Percentiles rank a stretch among this genome's conserved stretches.
Evolutionary conservation across 176 grass and related monocot species (phyloP).

Genomic region (Olyra latifolia): DNA sequence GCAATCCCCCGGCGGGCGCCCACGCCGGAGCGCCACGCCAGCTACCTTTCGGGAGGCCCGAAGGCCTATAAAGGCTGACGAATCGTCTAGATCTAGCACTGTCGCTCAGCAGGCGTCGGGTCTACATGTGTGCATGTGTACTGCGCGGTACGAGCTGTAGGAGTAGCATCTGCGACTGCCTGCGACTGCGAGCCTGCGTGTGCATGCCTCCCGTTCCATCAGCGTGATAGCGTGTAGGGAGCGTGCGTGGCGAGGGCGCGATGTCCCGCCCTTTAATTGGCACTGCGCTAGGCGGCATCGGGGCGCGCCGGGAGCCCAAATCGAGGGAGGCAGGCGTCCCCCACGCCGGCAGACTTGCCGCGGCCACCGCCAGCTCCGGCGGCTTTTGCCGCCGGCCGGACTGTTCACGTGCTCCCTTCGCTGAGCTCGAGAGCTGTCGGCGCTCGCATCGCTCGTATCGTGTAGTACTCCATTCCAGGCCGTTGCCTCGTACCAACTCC

Average conservation of each 20-base stretch:
- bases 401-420: neutral
- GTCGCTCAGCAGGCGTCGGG: too few relatives aligned
- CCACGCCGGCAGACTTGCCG: neutral
- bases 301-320: slow-evolving; percentile 22
- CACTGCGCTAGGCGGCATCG: neutral
- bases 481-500: neutral
- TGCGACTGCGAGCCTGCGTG: too few relatives aligned
- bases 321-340: slow-evolving; percentile 28
- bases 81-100: too few relatives aligned
- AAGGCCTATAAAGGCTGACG: neutral
- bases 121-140: too few relatives aligned
- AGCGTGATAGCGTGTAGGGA: too few relatives aligned
- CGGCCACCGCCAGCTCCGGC: neutral
- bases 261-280: slow-evolving; percentile 36
- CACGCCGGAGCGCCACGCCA: neutral
- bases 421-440: neutral
- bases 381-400: neutral
- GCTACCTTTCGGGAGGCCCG: neutral
- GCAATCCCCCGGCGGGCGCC: neutral
- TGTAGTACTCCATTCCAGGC: neutral
- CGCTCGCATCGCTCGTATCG: neutral
- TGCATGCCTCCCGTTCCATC: slow-evolving; percentile 20
- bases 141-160: too few relatives aligned
- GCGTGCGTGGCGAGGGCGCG: neutral
- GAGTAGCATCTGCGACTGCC: neutral